phyloP scores from a whole-genome alignment of 75 land plant species.

The Sequoiadendron giganteum region DNA sequence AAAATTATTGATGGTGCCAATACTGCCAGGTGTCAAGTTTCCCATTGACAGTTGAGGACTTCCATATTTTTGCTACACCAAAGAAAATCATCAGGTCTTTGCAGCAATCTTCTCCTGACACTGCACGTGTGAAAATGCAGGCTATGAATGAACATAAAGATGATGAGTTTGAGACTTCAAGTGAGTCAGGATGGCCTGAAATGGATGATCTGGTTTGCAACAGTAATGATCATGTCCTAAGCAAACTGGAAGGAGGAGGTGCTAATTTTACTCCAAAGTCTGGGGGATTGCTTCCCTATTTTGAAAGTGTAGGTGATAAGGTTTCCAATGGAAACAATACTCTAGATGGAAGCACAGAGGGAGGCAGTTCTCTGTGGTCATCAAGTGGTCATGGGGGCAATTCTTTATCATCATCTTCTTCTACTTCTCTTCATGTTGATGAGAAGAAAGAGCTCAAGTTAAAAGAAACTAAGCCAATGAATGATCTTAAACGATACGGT shows the following conservation, averaged over 20 bases:
- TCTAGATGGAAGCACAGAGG: background rate
- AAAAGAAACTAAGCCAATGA: background rate
- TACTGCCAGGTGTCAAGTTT: conserved; percentile 28
- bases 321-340: background rate
- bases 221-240: background rate
- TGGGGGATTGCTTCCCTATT: background rate
- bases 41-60: conserved; percentile 32
- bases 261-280: background rate
- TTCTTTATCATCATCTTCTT: background rate
- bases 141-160: background rate
- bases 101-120: conserved; percentile 27
- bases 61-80: conserved; percentile 40
- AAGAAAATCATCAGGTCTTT: conserved; percentile 52
- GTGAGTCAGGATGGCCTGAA: background rate
- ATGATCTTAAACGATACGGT: background rate
- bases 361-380: background rate
- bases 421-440: background rate
- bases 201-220: background rate
- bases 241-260: background rate
- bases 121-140: background rate
- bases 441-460: background rate
- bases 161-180: background rate
- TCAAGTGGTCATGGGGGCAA: background rate
- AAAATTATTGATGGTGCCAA: conserved; percentile 3
- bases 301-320: background rate